Conservation (phyloP, 169 alveolate genomes). For the Amoebophrya sp. region DNA sequence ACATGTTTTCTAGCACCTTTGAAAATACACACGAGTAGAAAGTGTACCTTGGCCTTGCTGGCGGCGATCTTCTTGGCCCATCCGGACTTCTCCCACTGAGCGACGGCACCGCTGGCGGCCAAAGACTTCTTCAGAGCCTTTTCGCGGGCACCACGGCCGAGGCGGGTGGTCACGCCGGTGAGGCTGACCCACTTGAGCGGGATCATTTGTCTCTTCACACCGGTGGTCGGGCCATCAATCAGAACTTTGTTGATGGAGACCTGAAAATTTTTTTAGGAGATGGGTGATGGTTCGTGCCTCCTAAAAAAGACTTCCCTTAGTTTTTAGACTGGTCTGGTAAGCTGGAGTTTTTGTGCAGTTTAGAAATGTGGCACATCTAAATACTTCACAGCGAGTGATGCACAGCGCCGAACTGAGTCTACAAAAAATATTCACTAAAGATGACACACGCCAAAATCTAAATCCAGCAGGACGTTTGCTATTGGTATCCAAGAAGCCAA, state of each 20-base stretch:
- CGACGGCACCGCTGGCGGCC: conserved; percentile 55
- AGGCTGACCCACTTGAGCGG: conserved; percentile 72
- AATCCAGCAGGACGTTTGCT: not conserved
- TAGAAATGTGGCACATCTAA: too few relatives aligned
- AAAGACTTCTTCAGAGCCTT: conserved; percentile 62
- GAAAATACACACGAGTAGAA: not conserved
- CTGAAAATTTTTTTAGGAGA: too few relatives aligned
- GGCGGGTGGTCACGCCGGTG: conserved; percentile 67
- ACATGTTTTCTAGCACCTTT: not conserved
- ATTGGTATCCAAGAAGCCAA: too few relatives aligned
- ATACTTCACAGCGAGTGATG: too few relatives aligned
- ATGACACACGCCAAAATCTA: too few relatives aligned
- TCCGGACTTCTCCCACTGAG: conserved; percentile 59
- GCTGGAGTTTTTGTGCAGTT: too few relatives aligned
- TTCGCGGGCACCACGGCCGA: conserved; percentile 68
- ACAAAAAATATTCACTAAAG: not conserved
- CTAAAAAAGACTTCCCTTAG: too few relatives aligned
- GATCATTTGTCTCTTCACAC: conserved; percentile 68
- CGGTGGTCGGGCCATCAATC: conserved; percentile 72
- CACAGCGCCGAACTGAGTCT: too few relatives aligned
- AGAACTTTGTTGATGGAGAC: conserved; percentile 64
- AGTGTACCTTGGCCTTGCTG: conserved; percentile 51
- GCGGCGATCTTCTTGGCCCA: conserved; percentile 64
- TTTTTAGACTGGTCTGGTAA: too few relatives aligned
- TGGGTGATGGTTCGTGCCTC: too few relatives aligned